phyloP scores from a whole-genome alignment of 331 rosid species.

The Quercus lobata region DNA sequence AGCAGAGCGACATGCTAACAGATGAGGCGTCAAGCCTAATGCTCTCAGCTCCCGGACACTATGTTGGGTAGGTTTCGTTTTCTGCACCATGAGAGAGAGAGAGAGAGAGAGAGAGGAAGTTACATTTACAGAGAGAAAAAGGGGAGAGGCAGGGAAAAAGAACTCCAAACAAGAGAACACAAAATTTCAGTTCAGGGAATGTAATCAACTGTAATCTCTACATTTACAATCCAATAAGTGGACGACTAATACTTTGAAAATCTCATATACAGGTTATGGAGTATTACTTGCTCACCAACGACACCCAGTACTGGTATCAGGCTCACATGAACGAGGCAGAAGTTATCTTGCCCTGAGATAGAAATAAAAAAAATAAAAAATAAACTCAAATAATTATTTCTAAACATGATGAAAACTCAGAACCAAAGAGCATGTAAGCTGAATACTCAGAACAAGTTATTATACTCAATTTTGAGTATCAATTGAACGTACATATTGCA shows the following conservation, averaged over 20 bases:
- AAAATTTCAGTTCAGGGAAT: background rate
- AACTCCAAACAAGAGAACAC: constrained; percentile 3
- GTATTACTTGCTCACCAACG: constrained; percentile 96
- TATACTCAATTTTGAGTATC: background rate
- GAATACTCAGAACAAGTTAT: background rate
- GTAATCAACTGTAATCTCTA: background rate
- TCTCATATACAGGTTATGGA: constrained; percentile 16
- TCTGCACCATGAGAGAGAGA: constrained; percentile 35
- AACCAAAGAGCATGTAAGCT: background rate
- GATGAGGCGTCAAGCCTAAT: constrained; percentile 92
- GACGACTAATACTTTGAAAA: constrained; percentile 11
- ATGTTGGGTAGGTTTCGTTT: constrained; percentile 97
- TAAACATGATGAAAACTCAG: background rate
- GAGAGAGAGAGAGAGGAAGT: constrained; percentile 18
- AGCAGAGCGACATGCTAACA: constrained; percentile 92
- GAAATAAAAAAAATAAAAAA: constrained; percentile 20
- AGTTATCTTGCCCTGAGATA: constrained; percentile 79
- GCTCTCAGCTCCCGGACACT: constrained; percentile 97
- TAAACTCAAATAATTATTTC: background rate
- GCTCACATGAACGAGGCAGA: constrained; percentile 99
- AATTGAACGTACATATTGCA: background rate
- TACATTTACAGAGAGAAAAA: background rate
- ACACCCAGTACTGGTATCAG: constrained; percentile 91
- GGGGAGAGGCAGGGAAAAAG: background rate
- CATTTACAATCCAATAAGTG: background rate